These are phyloP conservation scores for Kalmanozyma brasiliensis DNA, from an alignment of 1,284 basidiomycete species.

Conservation along the genomic window DNA sequence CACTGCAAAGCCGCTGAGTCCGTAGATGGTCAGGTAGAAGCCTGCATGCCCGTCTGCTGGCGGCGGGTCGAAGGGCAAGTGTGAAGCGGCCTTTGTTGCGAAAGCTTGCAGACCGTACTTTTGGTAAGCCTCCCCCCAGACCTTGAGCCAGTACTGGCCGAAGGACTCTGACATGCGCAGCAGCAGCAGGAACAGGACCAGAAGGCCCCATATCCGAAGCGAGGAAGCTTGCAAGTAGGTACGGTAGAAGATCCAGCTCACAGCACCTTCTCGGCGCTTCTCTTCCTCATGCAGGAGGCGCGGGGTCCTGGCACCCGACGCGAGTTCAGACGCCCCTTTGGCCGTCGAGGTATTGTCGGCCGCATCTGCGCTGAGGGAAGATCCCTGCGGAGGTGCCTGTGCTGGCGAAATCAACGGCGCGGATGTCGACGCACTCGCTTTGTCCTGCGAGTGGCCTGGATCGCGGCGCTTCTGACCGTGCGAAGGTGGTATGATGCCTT, in stretches of 20 bases:
- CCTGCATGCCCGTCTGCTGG: constrained; percentile 23
- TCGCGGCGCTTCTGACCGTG: too few species aligned
- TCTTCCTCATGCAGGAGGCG: constrained; percentile 54
- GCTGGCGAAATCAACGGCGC: constrained; percentile 54
- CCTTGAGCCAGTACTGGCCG: constrained; percentile 59
- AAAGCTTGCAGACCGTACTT: constrained; percentile 1
- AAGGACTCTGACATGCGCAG: constrained; percentile 38
- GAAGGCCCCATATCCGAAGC: constrained; percentile 26
- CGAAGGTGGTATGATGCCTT: too few species aligned
- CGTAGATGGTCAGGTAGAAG: constrained; percentile 45
- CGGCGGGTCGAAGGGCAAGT: constrained; percentile 21
- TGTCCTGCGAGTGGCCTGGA: too few species aligned
- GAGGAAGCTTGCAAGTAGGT: constrained; percentile 50
- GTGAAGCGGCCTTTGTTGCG: not conserved
- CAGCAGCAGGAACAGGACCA: constrained; percentile 29
- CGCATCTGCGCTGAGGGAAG: too few species aligned
- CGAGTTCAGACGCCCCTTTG: too few species aligned
- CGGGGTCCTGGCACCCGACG: constrained; percentile 36
- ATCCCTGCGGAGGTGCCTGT: too few species aligned
- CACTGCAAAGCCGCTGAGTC: constrained; percentile 35
- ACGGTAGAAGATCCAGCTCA: constrained; percentile 47
- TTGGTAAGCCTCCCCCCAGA: constrained; percentile 57
- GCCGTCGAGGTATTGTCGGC: too few species aligned
- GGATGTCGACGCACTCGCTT: too few species aligned
- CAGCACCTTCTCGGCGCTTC: constrained; percentile 44